Conservation (phyloP, 352 stramenopile species). For the Phytophthora megakarya region DNA sequence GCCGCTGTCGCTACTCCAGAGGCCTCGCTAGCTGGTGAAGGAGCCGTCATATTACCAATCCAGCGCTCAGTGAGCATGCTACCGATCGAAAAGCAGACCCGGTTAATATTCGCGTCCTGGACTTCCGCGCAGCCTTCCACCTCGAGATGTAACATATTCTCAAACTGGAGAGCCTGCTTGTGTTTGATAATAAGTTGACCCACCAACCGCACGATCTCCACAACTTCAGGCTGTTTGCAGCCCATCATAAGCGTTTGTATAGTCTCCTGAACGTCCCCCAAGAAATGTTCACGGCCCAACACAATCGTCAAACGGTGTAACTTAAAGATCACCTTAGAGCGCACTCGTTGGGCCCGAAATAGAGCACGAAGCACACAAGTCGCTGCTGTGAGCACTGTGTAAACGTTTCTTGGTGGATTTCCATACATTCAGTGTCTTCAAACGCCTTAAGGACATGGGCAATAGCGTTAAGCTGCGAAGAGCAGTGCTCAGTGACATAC, state of each 20-base stretch:
- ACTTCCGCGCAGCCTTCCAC: conserved; percentile 73
- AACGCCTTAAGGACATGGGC: conserved; percentile 86
- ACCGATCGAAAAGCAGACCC: conserved; percentile 73
- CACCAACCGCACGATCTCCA: conserved; percentile 84
- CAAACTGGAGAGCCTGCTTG: conserved; percentile 72
- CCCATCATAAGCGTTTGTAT: conserved; percentile 68
- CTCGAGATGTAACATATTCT: conserved; percentile 70
- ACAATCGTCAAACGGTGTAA: conserved; percentile 79
- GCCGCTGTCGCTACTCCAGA: conserved; percentile 19
- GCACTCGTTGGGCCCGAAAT: conserved; percentile 51
- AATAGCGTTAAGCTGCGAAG: conserved; percentile 75
- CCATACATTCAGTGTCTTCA: conserved; percentile 70
- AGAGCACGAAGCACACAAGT: conserved; percentile 65
- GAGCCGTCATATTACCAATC: conserved; percentile 41
- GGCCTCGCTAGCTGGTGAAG: conserved; percentile 33
- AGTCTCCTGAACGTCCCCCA: conserved; percentile 62
- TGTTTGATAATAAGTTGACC: conserved; percentile 89
- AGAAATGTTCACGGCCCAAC: conserved; percentile 72
- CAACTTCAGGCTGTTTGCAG: conserved; percentile 64
- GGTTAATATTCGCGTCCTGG: conserved; percentile 75
- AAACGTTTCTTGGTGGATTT: conserved; percentile 79
- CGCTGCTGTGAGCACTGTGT: conserved; percentile 70
- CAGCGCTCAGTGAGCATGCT: conserved; percentile 72
- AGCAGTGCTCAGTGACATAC: conserved; percentile 53
- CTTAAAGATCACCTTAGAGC: conserved; percentile 83